Base-by-base conservation (phyloP, 495 filamentous ascomycete species). In the Penicillium cataractarum region DNA sequence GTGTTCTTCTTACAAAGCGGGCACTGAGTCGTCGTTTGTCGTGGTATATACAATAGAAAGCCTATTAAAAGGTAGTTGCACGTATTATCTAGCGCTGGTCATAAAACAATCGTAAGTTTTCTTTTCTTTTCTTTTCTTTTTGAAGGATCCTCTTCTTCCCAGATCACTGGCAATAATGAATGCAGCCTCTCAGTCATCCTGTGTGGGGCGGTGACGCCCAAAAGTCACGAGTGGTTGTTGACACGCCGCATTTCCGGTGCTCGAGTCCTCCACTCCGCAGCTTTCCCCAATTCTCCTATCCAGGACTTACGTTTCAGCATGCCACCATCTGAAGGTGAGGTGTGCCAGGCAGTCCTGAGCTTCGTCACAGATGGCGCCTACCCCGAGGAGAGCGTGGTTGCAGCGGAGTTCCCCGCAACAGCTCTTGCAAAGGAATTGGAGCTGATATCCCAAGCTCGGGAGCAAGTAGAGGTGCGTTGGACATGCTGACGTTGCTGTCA, bases 301-400 rank as follows among this genome's bases (percentile, higher is more conserved):
- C 21, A 19, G 33, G 33, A 50, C 26, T 50, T 32, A 37, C 32
- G 17, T 46, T 27, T 35, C 31, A 58, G 39, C 39, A 65, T 63
- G 60, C 19, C 55, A 17, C 50, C 17, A 10, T 63, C 59, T 17
- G 61, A 64, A 49, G 17, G 42, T 17, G 74, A 79, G 46, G 71
- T 93, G 60, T 87, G 87, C 58, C 80, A 86, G 60, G 89, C 89
- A 0, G 77, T 96, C 26, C 83, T 96, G 37, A 78, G 87, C 52
- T 93, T 90, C 68, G 84, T 92, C 37, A 71, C 86, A n/a, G 74
- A 89, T 42, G 88, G 90, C 44, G 65, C 74, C 22, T 96, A 92
- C 70, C 92, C 93, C 7, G 89, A 91, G 27, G 91, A 96, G 69
- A 80, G 83, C 26, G 69, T 91, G 31, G 83, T 90, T 19, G 86